phyloP scores from a whole-genome alignment of 1,139 yeast genomes.

The Yamadazyma atlantica region DNA sequence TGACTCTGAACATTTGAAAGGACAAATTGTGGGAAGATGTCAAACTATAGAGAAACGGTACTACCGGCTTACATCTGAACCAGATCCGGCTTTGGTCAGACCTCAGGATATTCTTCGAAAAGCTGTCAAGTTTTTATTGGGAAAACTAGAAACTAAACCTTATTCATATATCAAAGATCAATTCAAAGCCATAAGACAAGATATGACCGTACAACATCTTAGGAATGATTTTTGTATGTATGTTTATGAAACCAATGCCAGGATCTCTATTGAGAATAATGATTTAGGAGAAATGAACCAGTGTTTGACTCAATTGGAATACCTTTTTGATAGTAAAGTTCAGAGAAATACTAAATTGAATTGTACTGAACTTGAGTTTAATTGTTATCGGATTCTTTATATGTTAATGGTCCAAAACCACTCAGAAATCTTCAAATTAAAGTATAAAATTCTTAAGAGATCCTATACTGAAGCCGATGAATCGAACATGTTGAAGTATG shows the following conservation, averaged over 20 bases:
- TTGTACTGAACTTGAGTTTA: constrained; percentile 55
- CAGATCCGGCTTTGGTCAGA: constrained; percentile 81
- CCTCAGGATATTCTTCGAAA: constrained; percentile 63
- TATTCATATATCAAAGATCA: constrained; percentile 87
- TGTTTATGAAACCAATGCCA: constrained; percentile 85
- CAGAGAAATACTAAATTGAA: constrained; percentile 10
- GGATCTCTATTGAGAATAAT: constrained; percentile 76
- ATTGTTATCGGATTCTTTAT: constrained; percentile 75
- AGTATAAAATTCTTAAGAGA: constrained; percentile 17
- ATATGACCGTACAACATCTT: constrained; percentile 87
- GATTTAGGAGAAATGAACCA: constrained; percentile 96
- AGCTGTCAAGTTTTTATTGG: constrained; percentile 55
- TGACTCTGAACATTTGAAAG: neutral
- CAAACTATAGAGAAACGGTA: constrained; percentile 71
- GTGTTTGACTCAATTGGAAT: constrained; percentile 79
- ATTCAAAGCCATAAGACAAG: constrained; percentile 88
- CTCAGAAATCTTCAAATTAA: constrained; percentile 44
- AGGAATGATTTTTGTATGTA: constrained; percentile 72
- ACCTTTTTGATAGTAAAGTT: constrained; percentile 47
- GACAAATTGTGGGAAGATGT: constrained; percentile 62
- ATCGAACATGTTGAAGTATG: constrained; percentile 19
- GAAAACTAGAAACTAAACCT: constrained; percentile 45
- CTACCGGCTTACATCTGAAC: constrained; percentile 84
- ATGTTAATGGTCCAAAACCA: constrained; percentile 74
- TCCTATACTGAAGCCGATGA: constrained; percentile 20